A percentile compares a stretch with the other conserved stretches of the same genome.
phyloP scores from a whole-genome alignment of 345 rosid genomes.

The Psidium friedrichsthalianum region DNA sequence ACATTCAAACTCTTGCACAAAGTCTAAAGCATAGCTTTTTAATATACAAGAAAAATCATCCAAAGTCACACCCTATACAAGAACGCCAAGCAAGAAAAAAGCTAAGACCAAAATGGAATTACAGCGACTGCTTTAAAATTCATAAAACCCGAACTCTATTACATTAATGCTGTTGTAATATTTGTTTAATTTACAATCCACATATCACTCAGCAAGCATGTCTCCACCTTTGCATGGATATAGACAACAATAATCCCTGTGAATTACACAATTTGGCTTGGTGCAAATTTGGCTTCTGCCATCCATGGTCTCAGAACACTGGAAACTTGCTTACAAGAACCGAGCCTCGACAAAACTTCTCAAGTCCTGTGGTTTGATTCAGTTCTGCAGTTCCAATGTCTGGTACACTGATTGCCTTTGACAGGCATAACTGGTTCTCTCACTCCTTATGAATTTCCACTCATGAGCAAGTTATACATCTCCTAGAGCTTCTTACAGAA shows the following conservation, averaged over 20 bases:
- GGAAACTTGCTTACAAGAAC: neutral
- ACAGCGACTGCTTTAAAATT: neutral
- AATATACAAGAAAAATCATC: neutral
- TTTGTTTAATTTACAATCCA: neutral
- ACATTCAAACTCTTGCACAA: neutral
- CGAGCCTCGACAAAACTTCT: neutral
- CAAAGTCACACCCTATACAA: neutral
- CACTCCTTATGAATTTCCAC: neutral
- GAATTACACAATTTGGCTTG: neutral
- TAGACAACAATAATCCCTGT: neutral
- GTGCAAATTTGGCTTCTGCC: neutral
- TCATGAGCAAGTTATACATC: neutral
- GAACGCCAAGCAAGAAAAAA: neutral
- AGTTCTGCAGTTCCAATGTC: neutral
- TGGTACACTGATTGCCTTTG: neutral
- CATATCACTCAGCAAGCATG: neutral
- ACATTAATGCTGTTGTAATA: neutral
- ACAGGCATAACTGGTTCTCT: neutral
- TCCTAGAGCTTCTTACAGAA: neutral
- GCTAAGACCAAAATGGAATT: neutral
- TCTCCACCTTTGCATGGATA: neutral
- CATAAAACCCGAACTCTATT: neutral
- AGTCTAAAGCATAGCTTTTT: neutral
- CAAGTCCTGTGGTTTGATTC: neutral
- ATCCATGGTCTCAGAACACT: neutral